Conservation (phyloP, 2,329 filamentous ascomycete species). For the Camillea tinctor region DNA sequence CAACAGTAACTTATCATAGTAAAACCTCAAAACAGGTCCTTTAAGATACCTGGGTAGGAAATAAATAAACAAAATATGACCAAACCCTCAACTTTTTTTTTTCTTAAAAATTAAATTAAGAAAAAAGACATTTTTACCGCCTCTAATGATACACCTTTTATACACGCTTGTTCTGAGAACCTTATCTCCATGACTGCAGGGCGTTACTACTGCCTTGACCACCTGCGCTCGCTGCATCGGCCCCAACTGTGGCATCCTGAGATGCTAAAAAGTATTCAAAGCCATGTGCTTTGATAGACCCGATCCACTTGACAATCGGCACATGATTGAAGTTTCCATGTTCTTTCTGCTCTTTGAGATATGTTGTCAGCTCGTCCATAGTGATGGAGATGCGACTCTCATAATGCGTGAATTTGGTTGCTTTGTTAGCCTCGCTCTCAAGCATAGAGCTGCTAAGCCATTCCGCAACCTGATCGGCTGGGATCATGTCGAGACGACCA, state of each 20-base stretch:
- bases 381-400: neutral
- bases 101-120: too few relatives aligned
- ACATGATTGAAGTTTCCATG: constrained; percentile 5
- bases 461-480: neutral
- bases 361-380: neutral
- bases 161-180: too few relatives aligned
- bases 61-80: too few relatives aligned
- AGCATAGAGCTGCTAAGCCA: constrained; percentile 4
- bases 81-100: too few relatives aligned
- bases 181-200: constrained; percentile 3
- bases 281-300: constrained; percentile 15
- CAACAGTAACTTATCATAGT: too few relatives aligned
- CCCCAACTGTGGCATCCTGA: constrained; percentile 5
- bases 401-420: too few relatives aligned
- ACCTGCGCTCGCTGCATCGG: too few relatives aligned
- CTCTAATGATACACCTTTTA: too few relatives aligned
- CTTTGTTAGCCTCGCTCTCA: too few relatives aligned
- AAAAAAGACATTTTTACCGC: too few relatives aligned
- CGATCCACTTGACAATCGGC: constrained; percentile 17
- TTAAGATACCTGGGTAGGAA: too few relatives aligned
- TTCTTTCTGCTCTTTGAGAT: neutral
- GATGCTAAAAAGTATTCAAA: constrained; percentile 19
- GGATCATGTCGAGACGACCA: constrained; percentile 12
- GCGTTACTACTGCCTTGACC: neutral
- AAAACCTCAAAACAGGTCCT: too few relatives aligned